Evolutionary conservation across 2,329 filamentous ascomycete species (phyloP), one percentile per base, ranked within the genome.

Genomic region (Botrytis sinoallii): DNA sequence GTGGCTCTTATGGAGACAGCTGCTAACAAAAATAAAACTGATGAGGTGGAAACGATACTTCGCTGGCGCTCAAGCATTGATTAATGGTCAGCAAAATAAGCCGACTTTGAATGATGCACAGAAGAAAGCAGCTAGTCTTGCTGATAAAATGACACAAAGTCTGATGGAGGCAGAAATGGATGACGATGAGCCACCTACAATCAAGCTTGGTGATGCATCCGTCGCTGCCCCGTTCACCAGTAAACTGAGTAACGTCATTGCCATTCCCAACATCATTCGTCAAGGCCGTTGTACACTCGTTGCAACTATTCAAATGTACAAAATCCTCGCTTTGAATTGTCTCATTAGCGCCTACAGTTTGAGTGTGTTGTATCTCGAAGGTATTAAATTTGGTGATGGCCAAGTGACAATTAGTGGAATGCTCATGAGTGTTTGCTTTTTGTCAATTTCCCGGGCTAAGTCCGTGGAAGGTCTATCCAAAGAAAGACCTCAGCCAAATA

Each of bases 261-360:
- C 96, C 55, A 94, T 99, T 74, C 95, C 96, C 70, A 99, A 99
- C 85, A 99, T 99, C 80, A 96, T 99, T 80, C 93, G 96, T 74
- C 96, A 99, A 85, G 96, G 96, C 74, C 93, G 96, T 76, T 99
- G 96, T 86, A 99, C 96, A 12, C 90, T 99, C 32, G 96, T 99
- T 72, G 96, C 96, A 46, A 99, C 96, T 0, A 98, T 99, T 77
- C 96, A 99, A 86, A 99, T 99, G 95, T 99, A 99, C 90, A 99
- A 98, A 88, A 99, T 99, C 79, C 89, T 99, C 70, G 96, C 96
- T 12, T 86, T 99, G 74, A 99, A 99, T 86, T 99, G 96, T 82
- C 87, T 99, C 79, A 99, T 99, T 82, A 97, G 93, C 79, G 96
- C 96, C 55, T 99, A 99, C 89, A 97, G 94, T 83, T 85, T 99